Conservation (phyloP, 225 moss, liverwort and hornwort species). For the Lunularia cruciata region DNA sequence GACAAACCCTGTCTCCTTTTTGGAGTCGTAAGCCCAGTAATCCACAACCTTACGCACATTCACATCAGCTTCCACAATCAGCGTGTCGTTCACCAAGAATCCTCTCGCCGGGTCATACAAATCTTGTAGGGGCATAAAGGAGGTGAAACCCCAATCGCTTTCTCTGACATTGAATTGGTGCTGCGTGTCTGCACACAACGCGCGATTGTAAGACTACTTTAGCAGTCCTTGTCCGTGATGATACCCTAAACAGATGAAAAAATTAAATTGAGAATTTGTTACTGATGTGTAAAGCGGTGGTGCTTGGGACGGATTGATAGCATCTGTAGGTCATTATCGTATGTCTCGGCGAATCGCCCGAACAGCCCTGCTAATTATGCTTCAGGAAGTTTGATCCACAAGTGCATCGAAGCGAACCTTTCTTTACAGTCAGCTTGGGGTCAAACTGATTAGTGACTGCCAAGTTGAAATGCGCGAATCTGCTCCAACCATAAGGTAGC, state of each 20-base stretch:
- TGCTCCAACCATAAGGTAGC: conserved; percentile 96
- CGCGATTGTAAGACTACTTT: not conserved
- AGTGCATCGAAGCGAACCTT: conserved; percentile 58
- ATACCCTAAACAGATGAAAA: conserved; percentile 13
- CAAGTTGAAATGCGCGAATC: conserved; percentile 99
- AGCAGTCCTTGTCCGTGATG: not conserved
- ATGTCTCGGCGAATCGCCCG: not conserved
- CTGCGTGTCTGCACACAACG: conserved; percentile 79
- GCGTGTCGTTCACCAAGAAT: conserved; percentile 95
- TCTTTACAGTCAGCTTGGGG: conserved; percentile 89
- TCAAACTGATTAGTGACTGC: conserved; percentile 97
- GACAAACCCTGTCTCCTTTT: conserved; percentile 99
- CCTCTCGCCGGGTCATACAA: conserved; percentile 85
- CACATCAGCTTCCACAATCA: conserved; percentile 97
- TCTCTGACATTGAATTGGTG: conserved; percentile 99
- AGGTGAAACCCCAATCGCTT: conserved; percentile 99
- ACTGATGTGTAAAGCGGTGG: not conserved
- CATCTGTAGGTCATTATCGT: too few relatives aligned
- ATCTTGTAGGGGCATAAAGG: conserved; percentile 95
- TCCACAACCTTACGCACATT: conserved; percentile 98
- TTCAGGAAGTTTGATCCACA: conserved; percentile 4
- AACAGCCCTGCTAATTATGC: not conserved
- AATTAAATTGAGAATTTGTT: not conserved
- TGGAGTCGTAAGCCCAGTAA: conserved; percentile 99
- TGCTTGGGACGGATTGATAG: too few relatives aligned